Percentiles rank a stretch among this genome's conserved stretches.
phyloP scores from a whole-genome alignment of 2,329 filamentous ascomycete genomes.

The Colletotrichum abscissum region DNA sequence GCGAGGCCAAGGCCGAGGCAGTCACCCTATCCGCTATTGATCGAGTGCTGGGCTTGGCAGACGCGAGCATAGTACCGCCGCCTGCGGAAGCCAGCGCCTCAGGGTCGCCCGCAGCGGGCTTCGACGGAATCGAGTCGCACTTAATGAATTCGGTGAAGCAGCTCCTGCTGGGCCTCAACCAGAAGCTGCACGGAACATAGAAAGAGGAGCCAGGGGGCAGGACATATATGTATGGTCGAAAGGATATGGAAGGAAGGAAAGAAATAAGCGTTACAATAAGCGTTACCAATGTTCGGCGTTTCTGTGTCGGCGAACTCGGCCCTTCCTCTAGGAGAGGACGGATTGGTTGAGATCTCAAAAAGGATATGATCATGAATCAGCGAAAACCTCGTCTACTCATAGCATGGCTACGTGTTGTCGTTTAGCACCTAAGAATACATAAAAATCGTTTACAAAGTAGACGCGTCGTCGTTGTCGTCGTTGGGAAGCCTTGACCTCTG shows the following conservation, averaged over 20 bases:
- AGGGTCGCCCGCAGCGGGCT: conserved; percentile 38
- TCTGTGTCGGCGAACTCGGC: background rate
- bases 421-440: conserved; percentile 18
- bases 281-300: background rate
- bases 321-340: background rate
- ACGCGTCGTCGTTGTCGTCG: too few species aligned
- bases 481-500: too few species aligned
- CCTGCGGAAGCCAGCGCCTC: conserved; percentile 30
- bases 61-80: conserved; percentile 53
- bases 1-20: conserved; percentile 55
- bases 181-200: conserved; percentile 43
- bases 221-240: background rate
- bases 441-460: conserved; percentile 15
- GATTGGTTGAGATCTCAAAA: background rate
- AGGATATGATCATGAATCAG: conserved; percentile 34
- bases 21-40: conserved; percentile 63
- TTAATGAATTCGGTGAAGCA: conserved; percentile 54
- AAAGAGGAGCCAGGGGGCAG: background rate
- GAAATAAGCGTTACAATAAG: background rate
- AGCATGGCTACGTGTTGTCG: conserved; percentile 23
- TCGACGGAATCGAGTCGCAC: conserved; percentile 54
- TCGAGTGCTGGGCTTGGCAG: conserved; percentile 59
- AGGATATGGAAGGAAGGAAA: background rate
- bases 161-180: conserved; percentile 53
- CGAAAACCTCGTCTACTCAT: conserved; percentile 18